Base-by-base conservation (phyloP, 768 basidiomycete species). In the Suillus subluteus region DNA sequence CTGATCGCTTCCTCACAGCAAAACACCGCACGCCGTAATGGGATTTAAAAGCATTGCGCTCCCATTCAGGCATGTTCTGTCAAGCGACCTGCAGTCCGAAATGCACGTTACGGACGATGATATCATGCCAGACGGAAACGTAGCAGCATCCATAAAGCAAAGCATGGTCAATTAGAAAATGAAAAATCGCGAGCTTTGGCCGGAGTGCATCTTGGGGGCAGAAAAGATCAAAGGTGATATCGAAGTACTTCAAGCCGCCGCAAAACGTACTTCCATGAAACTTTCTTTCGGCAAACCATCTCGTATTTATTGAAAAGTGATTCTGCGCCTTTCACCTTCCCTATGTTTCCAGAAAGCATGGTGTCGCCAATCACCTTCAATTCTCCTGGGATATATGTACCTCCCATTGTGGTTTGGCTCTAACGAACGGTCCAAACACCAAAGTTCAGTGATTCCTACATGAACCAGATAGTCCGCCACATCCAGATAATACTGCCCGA, bases 401-500 rank as follows among this genome's bases (percentile, higher is more conserved):
- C 88, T 80, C 26, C 86, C 87, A 50, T 80, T 82, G 32, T 73
- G 66, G 67, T 88, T 88, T n/a, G 75, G 73, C 23, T 78, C 74
- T 1, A 81, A 79, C 26, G 71, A 70, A 66, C 82, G 79, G 58
- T 70, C 66, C 63, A 94, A 77, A 77, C 82, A 85, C 90, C 90
- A 93, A 4, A 94, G 73, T 66, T 91, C 87, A 12, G 78, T 71
- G 37, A 98, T 83, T 5, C 85, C 86, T n/a, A 85, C 74, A 3
- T 79, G 79, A 56, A 80, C 79, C 37, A 95, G 80, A 77, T 98
- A 99, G 13, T 82, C 81, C 58, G 80, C 81, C 68, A 91, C 77
- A 23, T 84, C 82, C 64, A 80, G 73, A 72, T 98, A 99, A 76
- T 98, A 95, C 66, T 95, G 81, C 0, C 95, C 96, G 63, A 99